Conservation (phyloP, 371 early-diverging fungal genomes). For the Mortierella sp. region DNA sequence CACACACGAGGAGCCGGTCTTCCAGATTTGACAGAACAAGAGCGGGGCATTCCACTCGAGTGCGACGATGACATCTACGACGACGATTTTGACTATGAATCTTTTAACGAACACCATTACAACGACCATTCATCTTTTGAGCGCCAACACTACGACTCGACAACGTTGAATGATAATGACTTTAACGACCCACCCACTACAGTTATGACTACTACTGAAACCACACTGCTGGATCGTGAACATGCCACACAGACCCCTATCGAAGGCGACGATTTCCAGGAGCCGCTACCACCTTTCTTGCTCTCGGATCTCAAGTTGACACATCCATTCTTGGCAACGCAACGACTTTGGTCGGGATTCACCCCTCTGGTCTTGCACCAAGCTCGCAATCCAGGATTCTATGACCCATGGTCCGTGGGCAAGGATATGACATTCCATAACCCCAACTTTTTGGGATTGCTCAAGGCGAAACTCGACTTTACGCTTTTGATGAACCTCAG, state of each 20-base stretch:
- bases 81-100: neutral
- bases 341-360: conserved; percentile 56
- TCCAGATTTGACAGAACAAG: conserved; percentile 3
- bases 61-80: conserved; percentile 21
- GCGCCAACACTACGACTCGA: conserved; percentile 1
- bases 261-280: conserved; percentile 17
- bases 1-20: neutral
- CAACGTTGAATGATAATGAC: neutral
- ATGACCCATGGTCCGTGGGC: conserved; percentile 73
- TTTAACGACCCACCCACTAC: conserved; percentile 19
- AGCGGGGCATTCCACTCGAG: conserved; percentile 28
- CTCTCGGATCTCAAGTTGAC: conserved; percentile 18
- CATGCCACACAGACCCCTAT: too few species aligned
- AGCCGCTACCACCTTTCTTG: conserved; percentile 47
- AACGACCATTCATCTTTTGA: neutral
- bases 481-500: conserved; percentile 71
- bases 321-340: conserved; percentile 20
- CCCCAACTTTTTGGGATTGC: conserved; percentile 69
- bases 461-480: conserved; percentile 83
- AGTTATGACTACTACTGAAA: conserved; percentile 29
- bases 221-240: conserved; percentile 1
- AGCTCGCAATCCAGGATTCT: conserved; percentile 81
- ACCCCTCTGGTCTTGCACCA: conserved; percentile 56
- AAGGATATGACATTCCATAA: conserved; percentile 74
- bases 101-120: neutral